Conservation (phyloP, 1,284 basidiomycete species). For the Tylopilus sp. region DNA sequence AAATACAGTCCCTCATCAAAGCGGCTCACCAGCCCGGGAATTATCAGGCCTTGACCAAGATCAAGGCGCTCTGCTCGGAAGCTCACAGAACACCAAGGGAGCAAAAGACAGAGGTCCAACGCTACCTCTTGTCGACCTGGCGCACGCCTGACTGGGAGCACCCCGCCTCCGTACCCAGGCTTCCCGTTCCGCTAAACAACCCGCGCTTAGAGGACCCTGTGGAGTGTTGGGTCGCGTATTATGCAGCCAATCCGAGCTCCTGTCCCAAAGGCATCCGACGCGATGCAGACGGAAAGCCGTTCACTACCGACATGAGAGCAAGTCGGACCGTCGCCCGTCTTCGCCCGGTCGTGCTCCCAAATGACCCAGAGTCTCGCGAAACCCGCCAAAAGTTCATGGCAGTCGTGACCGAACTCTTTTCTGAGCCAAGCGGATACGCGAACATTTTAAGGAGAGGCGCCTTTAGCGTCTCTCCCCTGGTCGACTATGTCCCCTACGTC, state of each 20-base stretch:
- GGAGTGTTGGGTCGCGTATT: conserved; percentile 45
- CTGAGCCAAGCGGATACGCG: conserved; percentile 36
- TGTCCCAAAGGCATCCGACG: conserved; percentile 48
- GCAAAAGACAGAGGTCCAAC: conserved; percentile 41
- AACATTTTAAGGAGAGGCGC: conserved; percentile 36
- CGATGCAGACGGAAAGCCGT: conserved; percentile 37
- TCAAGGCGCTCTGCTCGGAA: conserved; percentile 39
- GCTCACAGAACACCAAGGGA: conserved; percentile 39
- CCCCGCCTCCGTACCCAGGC: conserved; percentile 26
- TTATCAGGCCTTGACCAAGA: conserved; percentile 36
- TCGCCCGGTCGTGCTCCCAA: conserved; percentile 36
- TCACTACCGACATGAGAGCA: conserved; percentile 43
- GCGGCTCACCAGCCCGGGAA: conserved; percentile 43
- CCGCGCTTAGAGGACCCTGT: conserved; percentile 45
- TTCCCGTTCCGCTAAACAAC: conserved; percentile 37
- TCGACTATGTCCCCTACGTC: conserved; percentile 29
- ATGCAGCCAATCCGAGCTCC: conserved; percentile 41
- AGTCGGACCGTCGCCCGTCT: conserved; percentile 45
- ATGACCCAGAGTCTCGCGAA: conserved; percentile 32
- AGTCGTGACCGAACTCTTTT: conserved; percentile 40
- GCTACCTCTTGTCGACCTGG: conserved; percentile 39
- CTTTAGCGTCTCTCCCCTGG: conserved; percentile 37
- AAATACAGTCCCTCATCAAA: conserved; percentile 43
- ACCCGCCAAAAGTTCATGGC: conserved; percentile 40
- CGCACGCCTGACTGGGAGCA: conserved; percentile 39